Percentiles rank a stretch among this genome's conserved stretches.
Evolutionary conservation across 2,329 filamentous ascomycete species (phyloP).

Genomic region (Lecanicillium sp.): DNA sequence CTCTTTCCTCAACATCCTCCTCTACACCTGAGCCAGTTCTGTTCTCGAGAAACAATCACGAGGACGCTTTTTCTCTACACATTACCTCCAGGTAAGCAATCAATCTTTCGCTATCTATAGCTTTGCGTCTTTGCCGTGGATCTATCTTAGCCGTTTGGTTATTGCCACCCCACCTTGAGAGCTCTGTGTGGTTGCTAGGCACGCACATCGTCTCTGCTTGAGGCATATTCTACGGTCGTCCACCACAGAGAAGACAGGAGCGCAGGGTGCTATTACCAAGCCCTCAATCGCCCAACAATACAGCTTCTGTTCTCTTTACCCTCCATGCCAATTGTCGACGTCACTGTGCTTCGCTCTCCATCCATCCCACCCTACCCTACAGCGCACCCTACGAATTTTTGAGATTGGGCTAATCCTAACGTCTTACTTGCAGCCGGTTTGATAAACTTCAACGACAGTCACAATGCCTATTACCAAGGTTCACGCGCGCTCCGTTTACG

Average conservation of each 20-base stretch:
- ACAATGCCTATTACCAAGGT: conserved; percentile 88
- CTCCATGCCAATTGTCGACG: too few relatives aligned
- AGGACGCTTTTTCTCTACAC: too few relatives aligned
- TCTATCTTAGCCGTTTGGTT: too few relatives aligned
- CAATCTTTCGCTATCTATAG: too few relatives aligned
- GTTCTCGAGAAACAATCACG: too few relatives aligned
- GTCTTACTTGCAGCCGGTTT: neutral
- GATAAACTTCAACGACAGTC: conserved; percentile 14
- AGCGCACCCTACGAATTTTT: neutral
- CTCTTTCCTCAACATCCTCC: conserved; percentile 6
- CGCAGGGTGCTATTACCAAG: too few relatives aligned
- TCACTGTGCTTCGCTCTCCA: neutral
- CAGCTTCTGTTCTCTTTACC: too few relatives aligned
- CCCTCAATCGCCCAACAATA: too few relatives aligned
- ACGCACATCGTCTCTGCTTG: conserved; percentile 7
- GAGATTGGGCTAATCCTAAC: neutral
- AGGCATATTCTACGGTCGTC: conserved; percentile 11
- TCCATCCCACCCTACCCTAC: neutral
- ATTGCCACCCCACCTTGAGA: conserved; percentile 11
- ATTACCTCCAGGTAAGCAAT: neutral
- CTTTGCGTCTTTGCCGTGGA: too few relatives aligned
- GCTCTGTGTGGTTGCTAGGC: conserved; percentile 4
- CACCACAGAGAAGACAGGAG: too few relatives aligned
- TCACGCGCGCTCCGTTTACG: conserved; percentile 92
- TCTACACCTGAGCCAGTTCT: neutral